Evolutionary conservation across 176 grass and related monocot genomes (phyloP), one percentile per base, ranked within the genome.

Genomic region (Tillandsia leiboldiana): DNA sequence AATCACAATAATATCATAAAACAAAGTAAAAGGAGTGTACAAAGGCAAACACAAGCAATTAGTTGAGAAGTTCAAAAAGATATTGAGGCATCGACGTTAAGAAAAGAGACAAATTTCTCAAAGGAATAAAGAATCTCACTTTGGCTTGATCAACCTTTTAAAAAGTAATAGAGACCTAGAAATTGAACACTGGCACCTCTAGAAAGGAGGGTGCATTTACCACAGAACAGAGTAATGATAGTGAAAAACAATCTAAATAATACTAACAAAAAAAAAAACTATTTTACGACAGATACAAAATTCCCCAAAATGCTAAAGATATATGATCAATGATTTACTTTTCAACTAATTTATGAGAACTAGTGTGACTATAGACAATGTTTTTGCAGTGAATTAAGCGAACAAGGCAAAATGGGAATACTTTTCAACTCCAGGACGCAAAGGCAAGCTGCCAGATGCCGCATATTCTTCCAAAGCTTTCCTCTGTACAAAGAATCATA

Each of bases 381-480:
- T 6, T 18, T 22, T 61, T 8, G 56, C 33, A 42, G 13, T 61
- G 22, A 23, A 5, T 9, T 22, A 61, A 10, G 56, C 9, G 10
- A 15, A 61, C 67, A 52, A 63, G 11, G 54, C 75, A 53, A 65
- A 26, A 42, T 2, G 49, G 62, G 28, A 83, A 63, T 87, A 97
- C 93, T 78, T 79, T 71, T 87, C 84, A 28, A 90, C 86, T 57
- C 89, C 93, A 79, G 89, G 89, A 24, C 86, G 86, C n/a, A 97
- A 81, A 3, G 86, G 82, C 79, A 97, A 67, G 69, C 65, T 85
- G 80, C 83, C 85, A 69, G 86, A 90, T 68, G 71, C 50, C 48
- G 76, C 75, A 49, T 89, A 80, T 67, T 87, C 87, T 80, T 97
- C 89, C 72, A 97, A 84, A 72, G 89, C 81, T 83, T 90, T 97